These are phyloP conservation scores for Debaryomyces singareniensis DNA, from an alignment of 1,139 yeast species.

Conservation along the genomic window DNA sequence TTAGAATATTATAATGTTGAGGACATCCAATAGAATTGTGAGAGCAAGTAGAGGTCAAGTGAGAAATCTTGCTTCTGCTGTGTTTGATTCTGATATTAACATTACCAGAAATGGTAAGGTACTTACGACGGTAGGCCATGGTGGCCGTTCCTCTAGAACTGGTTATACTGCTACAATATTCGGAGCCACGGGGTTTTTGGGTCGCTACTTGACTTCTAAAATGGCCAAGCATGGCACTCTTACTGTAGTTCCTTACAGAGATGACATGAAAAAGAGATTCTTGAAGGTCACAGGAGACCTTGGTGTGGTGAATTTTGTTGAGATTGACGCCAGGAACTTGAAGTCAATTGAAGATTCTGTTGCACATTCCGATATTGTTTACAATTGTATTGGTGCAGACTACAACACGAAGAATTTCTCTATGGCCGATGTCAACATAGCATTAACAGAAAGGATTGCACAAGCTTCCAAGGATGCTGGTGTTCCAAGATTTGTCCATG, in stretches of 20 bases:
- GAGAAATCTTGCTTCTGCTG: conserved; percentile 37
- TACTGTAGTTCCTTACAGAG: conserved; percentile 73
- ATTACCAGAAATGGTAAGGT: conserved; percentile 76
- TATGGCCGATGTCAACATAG: conserved; percentile 81
- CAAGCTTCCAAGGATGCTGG: conserved; percentile 66
- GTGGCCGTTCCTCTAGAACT: conserved; percentile 85
- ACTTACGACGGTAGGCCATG: conserved; percentile 61
- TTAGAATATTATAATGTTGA: too few species aligned
- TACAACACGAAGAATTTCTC: conserved; percentile 72
- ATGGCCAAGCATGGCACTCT: conserved; percentile 78
- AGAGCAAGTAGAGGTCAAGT: conserved; percentile 14
- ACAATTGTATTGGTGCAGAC: conserved; percentile 75
- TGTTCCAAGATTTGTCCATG: conserved; percentile 72
- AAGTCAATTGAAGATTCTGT: conserved; percentile 74
- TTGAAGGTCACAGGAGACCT: conserved; percentile 81
- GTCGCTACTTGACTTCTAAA: conserved; percentile 65
- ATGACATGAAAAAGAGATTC: conserved; percentile 73
- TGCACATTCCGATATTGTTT: conserved; percentile 77
- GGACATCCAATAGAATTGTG: background rate
- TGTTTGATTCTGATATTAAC: conserved; percentile 55
- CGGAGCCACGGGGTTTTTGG: conserved; percentile 78
- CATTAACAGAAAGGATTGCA: conserved; percentile 71
- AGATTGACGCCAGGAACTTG: conserved; percentile 75
- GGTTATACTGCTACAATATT: conserved; percentile 88
- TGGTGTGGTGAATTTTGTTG: conserved; percentile 82